A percentile compares a stretch with the other conserved stretches of the same genome.
phyloP scores from a whole-genome alignment of 2,329 filamentous ascomycete species.

The Didymella exigua region DNA sequence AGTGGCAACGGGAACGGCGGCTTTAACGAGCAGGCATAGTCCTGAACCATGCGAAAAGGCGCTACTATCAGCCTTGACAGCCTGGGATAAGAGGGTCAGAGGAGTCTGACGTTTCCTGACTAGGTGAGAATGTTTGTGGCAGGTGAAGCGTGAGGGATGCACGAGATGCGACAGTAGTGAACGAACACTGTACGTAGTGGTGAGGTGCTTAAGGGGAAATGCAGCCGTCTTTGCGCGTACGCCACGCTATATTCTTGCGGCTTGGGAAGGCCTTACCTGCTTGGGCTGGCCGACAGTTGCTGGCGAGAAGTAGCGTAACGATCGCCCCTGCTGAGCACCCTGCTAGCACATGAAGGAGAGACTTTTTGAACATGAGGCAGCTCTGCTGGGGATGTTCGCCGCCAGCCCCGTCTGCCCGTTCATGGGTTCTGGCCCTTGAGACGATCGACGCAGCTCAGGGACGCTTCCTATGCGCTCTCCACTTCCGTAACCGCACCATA shows the following conservation, averaged over 20 bases:
- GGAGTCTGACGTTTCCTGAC: conserved; percentile 26
- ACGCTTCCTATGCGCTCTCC: conserved; percentile 25
- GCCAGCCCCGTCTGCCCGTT: conserved; percentile 35
- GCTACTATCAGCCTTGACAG: conserved; percentile 27
- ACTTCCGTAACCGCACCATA: conserved; percentile 35
- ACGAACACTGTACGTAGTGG: conserved; percentile 24
- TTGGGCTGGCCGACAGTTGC: conserved; percentile 27
- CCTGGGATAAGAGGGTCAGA: conserved; percentile 30
- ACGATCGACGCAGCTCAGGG: conserved; percentile 39
- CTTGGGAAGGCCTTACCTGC: conserved; percentile 10
- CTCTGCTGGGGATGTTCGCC: conserved; percentile 38
- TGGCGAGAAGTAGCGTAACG: conserved; percentile 35
- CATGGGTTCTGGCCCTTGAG: conserved; percentile 45
- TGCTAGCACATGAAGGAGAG: conserved; percentile 25
- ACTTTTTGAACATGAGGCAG: conserved; percentile 30
- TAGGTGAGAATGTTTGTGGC: conserved; percentile 24
- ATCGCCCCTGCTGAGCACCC: conserved; percentile 36
- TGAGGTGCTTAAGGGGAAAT: conserved; percentile 28
- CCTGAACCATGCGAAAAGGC: conserved; percentile 27
- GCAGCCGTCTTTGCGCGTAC: conserved; percentile 34
- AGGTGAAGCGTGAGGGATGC: conserved; percentile 35
- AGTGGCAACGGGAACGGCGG: conserved; percentile 31
- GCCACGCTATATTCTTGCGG: conserved; percentile 35
- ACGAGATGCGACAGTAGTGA: conserved; percentile 30
- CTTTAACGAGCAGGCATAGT: conserved; percentile 39